Evolutionary conservation across 331 rosid genomes (phyloP).

Genomic region (Dryas integrifolia): DNA sequence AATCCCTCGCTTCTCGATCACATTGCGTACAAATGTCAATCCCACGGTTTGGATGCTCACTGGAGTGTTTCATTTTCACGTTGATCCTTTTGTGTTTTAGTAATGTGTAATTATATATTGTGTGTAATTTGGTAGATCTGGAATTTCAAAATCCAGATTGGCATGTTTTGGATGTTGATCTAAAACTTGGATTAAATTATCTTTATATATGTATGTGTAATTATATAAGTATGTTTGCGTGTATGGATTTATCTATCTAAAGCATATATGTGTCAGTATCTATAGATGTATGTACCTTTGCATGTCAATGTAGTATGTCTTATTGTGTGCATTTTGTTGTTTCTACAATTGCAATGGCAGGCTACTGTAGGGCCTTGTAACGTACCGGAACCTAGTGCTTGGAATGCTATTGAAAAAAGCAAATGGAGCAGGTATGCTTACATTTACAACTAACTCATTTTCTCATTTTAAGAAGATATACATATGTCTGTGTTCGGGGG

Average conservation of each 20-base stretch:
- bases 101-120: neutral
- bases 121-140: slow-evolving; percentile 44
- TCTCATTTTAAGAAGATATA: neutral
- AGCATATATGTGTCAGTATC: neutral
- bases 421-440: slow-evolving; percentile 89
- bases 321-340: neutral
- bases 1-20: neutral
- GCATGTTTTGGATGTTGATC: slow-evolving; percentile 23
- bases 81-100: neutral
- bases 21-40: neutral
- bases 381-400: slow-evolving; percentile 73
- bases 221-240: no score
- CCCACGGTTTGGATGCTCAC: neutral
- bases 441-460: slow-evolving; percentile 6
- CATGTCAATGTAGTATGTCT: neutral
- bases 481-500: neutral
- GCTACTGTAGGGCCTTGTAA: slow-evolving; percentile 85
- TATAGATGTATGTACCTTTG: neutral
- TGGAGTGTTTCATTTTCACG: neutral
- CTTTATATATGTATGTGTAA: neutral
- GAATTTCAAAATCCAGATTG: slow-evolving; percentile 6
- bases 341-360: slow-evolving; percentile 43
- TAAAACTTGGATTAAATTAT: neutral
- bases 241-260: neutral
- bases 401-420: slow-evolving; percentile 93